These are phyloP conservation scores for Alopecurus myosuroides DNA, from an alignment of 176 grass and related monocot genomes.

Conservation along the genomic window DNA sequence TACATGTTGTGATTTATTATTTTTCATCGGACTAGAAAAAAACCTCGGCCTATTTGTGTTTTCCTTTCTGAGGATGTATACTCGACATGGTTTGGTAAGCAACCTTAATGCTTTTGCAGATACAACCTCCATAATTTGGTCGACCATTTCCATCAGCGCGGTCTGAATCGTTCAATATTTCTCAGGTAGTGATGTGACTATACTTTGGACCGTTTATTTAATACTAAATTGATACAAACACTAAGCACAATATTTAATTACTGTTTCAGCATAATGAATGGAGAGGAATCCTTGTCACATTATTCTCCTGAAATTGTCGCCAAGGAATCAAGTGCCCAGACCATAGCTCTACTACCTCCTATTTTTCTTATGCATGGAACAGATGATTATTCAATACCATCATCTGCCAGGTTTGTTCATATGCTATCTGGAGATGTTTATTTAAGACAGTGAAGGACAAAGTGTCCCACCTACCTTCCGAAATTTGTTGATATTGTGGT, in stretches of 20 bases:
- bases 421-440: conserved; percentile 1
- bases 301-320: conserved; percentile 89
- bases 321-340: conserved; percentile 53
- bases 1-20: neutral
- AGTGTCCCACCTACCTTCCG: neutral
- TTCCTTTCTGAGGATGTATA: neutral
- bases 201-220: conserved; percentile 1
- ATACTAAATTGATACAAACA: neutral
- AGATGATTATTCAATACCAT: conserved; percentile 93
- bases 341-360: conserved; percentile 63
- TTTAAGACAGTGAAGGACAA: neutral
- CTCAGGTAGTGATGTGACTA: conserved; percentile 61
- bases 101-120: conserved; percentile 38
- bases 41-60: neutral
- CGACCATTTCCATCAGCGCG: conserved; percentile 86
- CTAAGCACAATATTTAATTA: conserved; percentile 2
- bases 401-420: conserved; percentile 73
- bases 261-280: conserved; percentile 97
- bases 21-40: neutral
- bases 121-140: conserved; percentile 77
- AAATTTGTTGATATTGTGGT: neutral
- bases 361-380: conserved; percentile 95
- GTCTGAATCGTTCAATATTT: conserved; percentile 80
- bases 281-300: conserved; percentile 60
- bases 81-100: neutral